These are phyloP conservation scores for Oryza brachyantha DNA, from an alignment of 176 grass and related monocot species.

Conservation along the genomic window DNA sequence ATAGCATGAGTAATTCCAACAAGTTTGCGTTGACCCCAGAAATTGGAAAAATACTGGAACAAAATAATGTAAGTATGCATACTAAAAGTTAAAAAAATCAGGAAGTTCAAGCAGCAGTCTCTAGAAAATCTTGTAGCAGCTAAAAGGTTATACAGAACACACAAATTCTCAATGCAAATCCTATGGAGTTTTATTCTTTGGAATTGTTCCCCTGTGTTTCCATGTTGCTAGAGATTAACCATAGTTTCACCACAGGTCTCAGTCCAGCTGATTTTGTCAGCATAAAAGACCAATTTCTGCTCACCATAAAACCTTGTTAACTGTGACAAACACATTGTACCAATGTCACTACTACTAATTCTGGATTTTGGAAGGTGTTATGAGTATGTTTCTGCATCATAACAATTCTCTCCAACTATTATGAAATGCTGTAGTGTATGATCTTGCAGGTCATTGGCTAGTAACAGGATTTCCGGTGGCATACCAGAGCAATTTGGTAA, in stretches of 20 bases:
- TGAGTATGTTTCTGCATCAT: background rate
- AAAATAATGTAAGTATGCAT: background rate
- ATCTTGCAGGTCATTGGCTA: slow-evolving; percentile 57
- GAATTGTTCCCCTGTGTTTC: background rate
- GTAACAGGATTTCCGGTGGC: slow-evolving; percentile 64
- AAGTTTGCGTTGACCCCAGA: background rate
- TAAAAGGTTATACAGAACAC: background rate
- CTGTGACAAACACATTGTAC: background rate
- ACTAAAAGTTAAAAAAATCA: background rate
- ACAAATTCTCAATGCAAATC: background rate
- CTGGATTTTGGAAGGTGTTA: background rate
- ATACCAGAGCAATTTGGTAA: slow-evolving; percentile 71
- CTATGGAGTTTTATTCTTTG: background rate
- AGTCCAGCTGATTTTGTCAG: background rate
- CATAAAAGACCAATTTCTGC: background rate
- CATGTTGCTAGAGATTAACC: background rate
- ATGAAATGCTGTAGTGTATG: slow-evolving; percentile 23
- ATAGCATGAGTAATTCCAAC: background rate
- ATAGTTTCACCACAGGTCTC: background rate
- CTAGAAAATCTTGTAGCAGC: background rate
- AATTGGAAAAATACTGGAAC: background rate
- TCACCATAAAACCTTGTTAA: background rate
- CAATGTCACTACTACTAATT: background rate
- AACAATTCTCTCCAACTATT: background rate
- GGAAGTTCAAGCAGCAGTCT: background rate